A percentile compares a stretch with the other conserved stretches of the same genome.
Evolutionary conservation across 1,284 basidiomycete species (phyloP).

Genomic region (Naganishia sp.): DNA sequence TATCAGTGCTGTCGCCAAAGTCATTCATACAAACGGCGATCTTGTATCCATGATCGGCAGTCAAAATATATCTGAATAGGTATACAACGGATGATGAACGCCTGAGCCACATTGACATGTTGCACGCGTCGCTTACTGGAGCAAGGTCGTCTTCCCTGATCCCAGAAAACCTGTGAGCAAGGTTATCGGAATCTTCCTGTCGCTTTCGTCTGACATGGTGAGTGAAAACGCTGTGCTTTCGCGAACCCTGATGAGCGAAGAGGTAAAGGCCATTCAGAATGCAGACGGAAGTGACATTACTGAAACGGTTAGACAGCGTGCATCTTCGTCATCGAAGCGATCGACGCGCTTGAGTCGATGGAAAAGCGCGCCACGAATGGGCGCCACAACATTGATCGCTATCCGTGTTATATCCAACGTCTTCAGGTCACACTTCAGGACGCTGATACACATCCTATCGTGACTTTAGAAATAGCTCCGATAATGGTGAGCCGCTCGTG

Average conservation of each 20-base stretch:
- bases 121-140: slow-evolving; percentile 54
- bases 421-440: no score
- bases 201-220: slow-evolving; percentile 12
- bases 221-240: no score
- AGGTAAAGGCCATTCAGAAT: no score
- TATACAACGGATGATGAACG: slow-evolving; percentile 7
- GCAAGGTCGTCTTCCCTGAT: slow-evolving; percentile 79
- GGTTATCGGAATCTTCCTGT: slow-evolving; percentile 68
- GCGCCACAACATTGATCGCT: neutral
- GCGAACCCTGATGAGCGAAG: no score
- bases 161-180: slow-evolving; percentile 90
- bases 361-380: neutral
- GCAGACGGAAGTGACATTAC: no score
- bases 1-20: slow-evolving; percentile 56
- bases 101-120: neutral
- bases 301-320: no score
- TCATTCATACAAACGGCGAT: slow-evolving; percentile 96
- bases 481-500: neutral
- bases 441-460: no score
- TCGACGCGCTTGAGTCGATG: neutral
- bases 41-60: slow-evolving; percentile 84
- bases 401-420: no score
- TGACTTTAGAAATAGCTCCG: no score
- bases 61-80: slow-evolving; percentile 71
- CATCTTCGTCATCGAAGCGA: slow-evolving; percentile 2